Evolutionary conservation across 306 rosid species (phyloP), one percentile per base, ranked within the genome.

Genomic region (Vigna trinervia): DNA sequence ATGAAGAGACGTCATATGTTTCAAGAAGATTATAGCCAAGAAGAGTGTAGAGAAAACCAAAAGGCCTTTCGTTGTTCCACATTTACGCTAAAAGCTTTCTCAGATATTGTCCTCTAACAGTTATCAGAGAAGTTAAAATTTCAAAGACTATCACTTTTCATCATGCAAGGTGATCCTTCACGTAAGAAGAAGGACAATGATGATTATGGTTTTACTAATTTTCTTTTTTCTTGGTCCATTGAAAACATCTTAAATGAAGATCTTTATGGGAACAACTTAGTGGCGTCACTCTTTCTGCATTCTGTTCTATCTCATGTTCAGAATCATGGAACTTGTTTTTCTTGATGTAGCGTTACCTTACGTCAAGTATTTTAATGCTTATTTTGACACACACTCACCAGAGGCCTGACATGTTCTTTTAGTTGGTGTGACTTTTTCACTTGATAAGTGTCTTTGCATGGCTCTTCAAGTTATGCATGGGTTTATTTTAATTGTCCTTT

Each of bases 161-260:
- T 20, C 22, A 20, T 20, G 22, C 62, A 77, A 59, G 30, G 17
- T 23, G 73, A 51, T 8, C 47, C 38, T 65, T 84, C 83, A 51
- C 71, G 32, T 5, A 75, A 58, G 81, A 79, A 61, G 52, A 66
- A 56, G 61, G 56, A 2, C 17, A 11, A 11, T 14, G 54, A 22
- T 76, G 74, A 66, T 51, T 34, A 51, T 56, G 82, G 82, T 30
- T 84, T 88, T 51, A 83, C 77, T 58, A 85, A 83, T 26, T 59
- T 36, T 26, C 62, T 90, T 15, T 76, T 86, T 54, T 86, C 89
- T 53, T 90, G 92, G 96, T 84, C 92, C 5, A 54, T 90, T 14
- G 82, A 83, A 15, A 80, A 88, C 69, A 85, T 90, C 63, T 2
- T 52, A 58, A 68, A 87, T 38, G 59, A 82, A 62, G 77, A 84